Conservation (phyloP, 805 yeast genomes). For the Suhomyces vadensis region DNA sequence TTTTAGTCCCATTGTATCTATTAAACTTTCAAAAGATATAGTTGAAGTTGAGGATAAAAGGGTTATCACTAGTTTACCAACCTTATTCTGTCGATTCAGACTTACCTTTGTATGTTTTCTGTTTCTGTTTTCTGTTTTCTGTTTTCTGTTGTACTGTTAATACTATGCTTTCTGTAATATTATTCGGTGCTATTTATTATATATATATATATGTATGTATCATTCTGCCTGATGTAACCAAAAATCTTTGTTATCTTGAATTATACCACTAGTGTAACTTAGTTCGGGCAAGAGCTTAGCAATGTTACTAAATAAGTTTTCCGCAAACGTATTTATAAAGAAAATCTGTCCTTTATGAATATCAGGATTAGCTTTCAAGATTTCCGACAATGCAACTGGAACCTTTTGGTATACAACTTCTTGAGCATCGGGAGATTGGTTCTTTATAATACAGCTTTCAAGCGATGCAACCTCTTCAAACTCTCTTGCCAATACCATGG, state of each 20-base stretch:
- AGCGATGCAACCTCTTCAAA: slow-evolving; percentile 65
- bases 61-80: no score
- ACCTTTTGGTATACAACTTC: slow-evolving; percentile 32
- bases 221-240: slow-evolving; percentile 42
- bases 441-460: slow-evolving; percentile 33
- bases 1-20: background rate
- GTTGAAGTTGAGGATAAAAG: background rate
- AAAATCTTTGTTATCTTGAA: slow-evolving; percentile 52
- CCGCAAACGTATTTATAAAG: slow-evolving; percentile 82
- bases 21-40: background rate
- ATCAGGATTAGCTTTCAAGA: slow-evolving; percentile 47
- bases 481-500: slow-evolving; percentile 73
- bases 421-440: slow-evolving; percentile 10
- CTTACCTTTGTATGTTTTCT: no score
- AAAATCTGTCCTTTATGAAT: slow-evolving; percentile 76
- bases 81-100: no score
- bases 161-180: background rate
- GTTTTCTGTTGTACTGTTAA: no score
- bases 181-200: background rate
- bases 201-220: background rate
- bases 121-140: no score
- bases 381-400: slow-evolving; percentile 42
- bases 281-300: slow-evolving; percentile 62
- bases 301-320: slow-evolving; percentile 67
- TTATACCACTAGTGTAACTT: slow-evolving; percentile 53